Base-by-base conservation (phyloP, 2,329 filamentous ascomycete genomes). In the Ceratocystis variospora region DNA sequence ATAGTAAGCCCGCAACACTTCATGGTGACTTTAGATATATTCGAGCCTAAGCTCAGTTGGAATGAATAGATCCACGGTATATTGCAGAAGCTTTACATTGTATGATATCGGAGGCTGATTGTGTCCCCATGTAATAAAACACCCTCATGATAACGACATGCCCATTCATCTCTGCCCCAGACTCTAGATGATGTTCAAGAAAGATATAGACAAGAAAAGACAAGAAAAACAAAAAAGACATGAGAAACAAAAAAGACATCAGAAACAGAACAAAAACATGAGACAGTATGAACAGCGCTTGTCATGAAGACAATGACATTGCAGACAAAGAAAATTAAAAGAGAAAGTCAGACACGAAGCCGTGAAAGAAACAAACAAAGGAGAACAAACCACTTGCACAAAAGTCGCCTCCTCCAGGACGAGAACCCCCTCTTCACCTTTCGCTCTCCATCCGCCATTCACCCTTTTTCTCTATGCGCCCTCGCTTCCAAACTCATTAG, bases 401-500 rank as follows among this genome's bases (percentile, higher is more conserved):
- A 33, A 64, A 55, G 37, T 8, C 37, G 4, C 10, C 10, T 41
- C 12, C 37, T 12, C 37, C 37, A 41, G 37, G 2, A 41, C 12
- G 37, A 41, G 37, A 41, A 41, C 1, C 10, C 10, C 33, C 33
- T 10, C 37, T 41, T 41, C 37, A 41, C 37, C 10, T 12, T 41
- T 41, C 37, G 12, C 37, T 41, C 37, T 41, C 3, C 37, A 41
- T 10, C 12, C 37, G 10, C 8, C 37, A 12, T 8, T 8, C 10
- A 41, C 37, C 10, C 37, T 41, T 41, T 41, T 41, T 25, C 46
- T 37, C 48, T 70, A 83, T 70, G 80, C 79, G 19, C 93, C 93
- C 75, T 96, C 93, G 74, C 90, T 96, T 66, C 93, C 93, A 77
- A 97, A 97, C 77, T 97, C 92, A 72, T 87, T 83, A 8, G 94